A percentile compares a stretch with the other conserved stretches of the same genome.
Evolutionary conservation across 441 rosid species (phyloP).

Genomic region (Erodium texanum): DNA sequence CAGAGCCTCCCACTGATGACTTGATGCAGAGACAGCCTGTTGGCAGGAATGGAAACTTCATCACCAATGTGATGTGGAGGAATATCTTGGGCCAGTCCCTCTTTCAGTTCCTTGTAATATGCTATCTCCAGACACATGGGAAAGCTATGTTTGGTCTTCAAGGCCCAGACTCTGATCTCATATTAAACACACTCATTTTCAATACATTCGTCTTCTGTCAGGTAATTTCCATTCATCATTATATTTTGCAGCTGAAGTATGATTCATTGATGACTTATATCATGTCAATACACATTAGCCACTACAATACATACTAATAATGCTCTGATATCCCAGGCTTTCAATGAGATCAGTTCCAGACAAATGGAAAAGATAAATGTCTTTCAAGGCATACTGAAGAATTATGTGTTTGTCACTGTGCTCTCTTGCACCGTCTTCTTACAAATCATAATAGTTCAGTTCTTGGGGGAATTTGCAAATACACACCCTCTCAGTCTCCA

Average conservation of each 20-base stretch:
- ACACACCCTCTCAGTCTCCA: slow-evolving; percentile 34
- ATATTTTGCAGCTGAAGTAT: not conserved
- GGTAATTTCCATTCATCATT: slow-evolving; percentile 24
- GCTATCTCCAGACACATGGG: slow-evolving; percentile 41
- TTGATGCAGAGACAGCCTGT: slow-evolving; percentile 42
- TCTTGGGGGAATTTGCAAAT: slow-evolving; percentile 41
- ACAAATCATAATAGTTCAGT: slow-evolving; percentile 35
- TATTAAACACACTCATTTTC: slow-evolving; percentile 51
- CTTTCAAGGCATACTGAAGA: slow-evolving; percentile 36
- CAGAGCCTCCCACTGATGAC: slow-evolving; percentile 44
- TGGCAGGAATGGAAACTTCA: slow-evolving; percentile 49
- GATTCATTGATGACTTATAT: not conserved
- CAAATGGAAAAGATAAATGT: slow-evolving; percentile 50
- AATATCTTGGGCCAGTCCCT: slow-evolving; percentile 44
- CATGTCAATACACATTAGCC: too few relatives aligned
- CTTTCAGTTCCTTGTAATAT: slow-evolving; percentile 37
- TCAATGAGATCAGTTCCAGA: slow-evolving; percentile 48
- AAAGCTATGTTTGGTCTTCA: slow-evolving; percentile 25
- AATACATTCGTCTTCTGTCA: slow-evolving; percentile 50
- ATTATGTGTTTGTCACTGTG: slow-evolving; percentile 37
- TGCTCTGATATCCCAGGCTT: slow-evolving; percentile 32
- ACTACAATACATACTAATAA: too few relatives aligned
- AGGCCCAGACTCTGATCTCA: slow-evolving; percentile 36
- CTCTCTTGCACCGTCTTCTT: slow-evolving; percentile 35
- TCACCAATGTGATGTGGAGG: slow-evolving; percentile 50